Evolutionary conservation across 1,139 yeast genomes (phyloP).

Genomic region (Debaryomyces fabryi): DNA sequence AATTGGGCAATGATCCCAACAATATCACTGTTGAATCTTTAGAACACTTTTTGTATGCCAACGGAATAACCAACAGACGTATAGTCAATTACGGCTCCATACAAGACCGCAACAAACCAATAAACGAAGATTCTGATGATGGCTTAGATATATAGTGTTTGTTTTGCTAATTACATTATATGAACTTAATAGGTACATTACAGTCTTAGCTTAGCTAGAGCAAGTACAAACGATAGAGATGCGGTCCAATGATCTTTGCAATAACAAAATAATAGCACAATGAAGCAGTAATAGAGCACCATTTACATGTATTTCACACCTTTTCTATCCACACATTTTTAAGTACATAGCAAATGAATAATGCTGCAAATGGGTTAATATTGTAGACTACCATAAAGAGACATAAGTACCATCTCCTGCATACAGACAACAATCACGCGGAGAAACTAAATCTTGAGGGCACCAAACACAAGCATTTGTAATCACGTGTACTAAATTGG

Average conservation of each 20-base stretch:
- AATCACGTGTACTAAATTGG: neutral
- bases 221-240: too few species aligned
- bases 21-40: slow-evolving; percentile 40
- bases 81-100: slow-evolving; percentile 33
- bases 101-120: slow-evolving; percentile 10
- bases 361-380: neutral
- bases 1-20: slow-evolving; percentile 45
- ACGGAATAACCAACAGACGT: slow-evolving; percentile 34
- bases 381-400: neutral
- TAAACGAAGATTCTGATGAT: slow-evolving; percentile 21
- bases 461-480: neutral
- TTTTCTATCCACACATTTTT: neutral
- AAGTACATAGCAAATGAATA: neutral
- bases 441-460: neutral
- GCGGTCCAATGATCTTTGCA: too few species aligned
- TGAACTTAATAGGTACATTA: neutral
- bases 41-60: slow-evolving; percentile 44
- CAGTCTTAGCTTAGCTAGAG: neutral
- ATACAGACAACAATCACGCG: neutral
- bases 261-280: too few species aligned
- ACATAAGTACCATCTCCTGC: neutral
- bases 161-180: neutral
- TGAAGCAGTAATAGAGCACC: neutral
- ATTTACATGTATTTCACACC: neutral
- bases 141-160: slow-evolving; percentile 18